Base-by-base conservation (phyloP, 805 yeast species). In the Metschnikowia kofuensis region DNA sequence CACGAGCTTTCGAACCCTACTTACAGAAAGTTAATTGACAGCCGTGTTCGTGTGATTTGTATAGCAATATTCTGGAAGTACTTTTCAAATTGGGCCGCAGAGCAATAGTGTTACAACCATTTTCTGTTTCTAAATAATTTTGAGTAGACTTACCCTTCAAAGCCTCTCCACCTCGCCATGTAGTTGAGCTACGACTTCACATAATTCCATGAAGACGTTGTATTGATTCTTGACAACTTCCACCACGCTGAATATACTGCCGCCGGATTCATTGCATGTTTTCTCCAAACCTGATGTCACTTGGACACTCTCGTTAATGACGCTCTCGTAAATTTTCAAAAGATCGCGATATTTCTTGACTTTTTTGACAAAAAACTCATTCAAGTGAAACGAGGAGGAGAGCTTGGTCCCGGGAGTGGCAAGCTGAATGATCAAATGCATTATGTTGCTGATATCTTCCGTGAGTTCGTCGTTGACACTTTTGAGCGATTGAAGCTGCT, bases 181-280 rank as follows among this genome's bases (percentile, higher is more conserved):
- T 37, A 85, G 64, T 55, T 83, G 87, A 2, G 92, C 91, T 61
- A 85, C 76, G 37, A 80, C 77, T 62, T 85, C 87, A 42, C 91
- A 85, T 39, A 84, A 72, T 63, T 85, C 91, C 82, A 85, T 83
- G 65, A 85, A 87, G 45, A 86, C 68, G 39, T 73, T 72, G 61
- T 84, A 86, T 64, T 86, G 92, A 56, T 82, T 83, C 48, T 80
- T 79, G 27, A 87, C 75, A 0, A 88, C 83, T 42, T 77, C 76
- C 13, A 84, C 79, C 28, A 85, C 76, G 54, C 77, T 72, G 50
- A 63, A 60, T 44, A 73, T 64, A 44, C 70, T 63, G 43, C 76
- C 71, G 51, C 67, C 61, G 61, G 83, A 66, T 47, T 69, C 74
- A 35, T 56, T 65, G 50, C 72, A 65, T 42, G 62, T 62, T 41